phyloP scores from a whole-genome alignment of 2,329 filamentous ascomycete genomes.

The Ramularia collo-cygni region DNA sequence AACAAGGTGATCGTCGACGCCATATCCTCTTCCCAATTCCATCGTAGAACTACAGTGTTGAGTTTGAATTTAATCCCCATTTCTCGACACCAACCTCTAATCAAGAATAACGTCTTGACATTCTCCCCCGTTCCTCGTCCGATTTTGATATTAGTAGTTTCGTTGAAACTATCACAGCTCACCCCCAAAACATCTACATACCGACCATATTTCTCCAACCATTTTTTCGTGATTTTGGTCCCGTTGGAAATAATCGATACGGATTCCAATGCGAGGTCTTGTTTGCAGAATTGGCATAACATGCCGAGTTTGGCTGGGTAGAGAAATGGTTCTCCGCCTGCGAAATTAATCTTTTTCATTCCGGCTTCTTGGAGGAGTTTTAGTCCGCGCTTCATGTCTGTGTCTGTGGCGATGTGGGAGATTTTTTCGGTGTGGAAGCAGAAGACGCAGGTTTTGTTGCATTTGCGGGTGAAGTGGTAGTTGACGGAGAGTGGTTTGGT shows the following conservation, averaged over 20 bases:
- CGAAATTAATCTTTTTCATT: slow-evolving; percentile 52
- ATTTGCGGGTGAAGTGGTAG: slow-evolving; percentile 42
- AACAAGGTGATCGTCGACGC: slow-evolving; percentile 31
- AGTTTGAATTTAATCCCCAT: slow-evolving; percentile 50
- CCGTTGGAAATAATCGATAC: slow-evolving; percentile 51
- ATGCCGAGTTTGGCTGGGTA: slow-evolving; percentile 40
- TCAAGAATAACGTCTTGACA: slow-evolving; percentile 7
- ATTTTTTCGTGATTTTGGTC: slow-evolving; percentile 40
- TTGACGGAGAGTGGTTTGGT: slow-evolving; percentile 39
- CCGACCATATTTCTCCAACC: slow-evolving; percentile 36
- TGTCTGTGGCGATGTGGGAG: slow-evolving; percentile 36
- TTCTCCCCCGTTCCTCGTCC: slow-evolving; percentile 36
- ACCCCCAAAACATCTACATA: slow-evolving; percentile 50
- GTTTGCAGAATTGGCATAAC: slow-evolving; percentile 44
- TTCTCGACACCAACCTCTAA: slow-evolving; percentile 37
- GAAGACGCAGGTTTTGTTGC: slow-evolving; percentile 47
- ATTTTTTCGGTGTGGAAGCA: slow-evolving; percentile 52
- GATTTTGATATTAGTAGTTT: slow-evolving; percentile 45
- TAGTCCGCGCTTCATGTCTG: slow-evolving; percentile 40
- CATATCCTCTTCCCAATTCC: slow-evolving; percentile 45
- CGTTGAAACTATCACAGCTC: slow-evolving; percentile 49
- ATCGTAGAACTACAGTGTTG: slow-evolving; percentile 48
- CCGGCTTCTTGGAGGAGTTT: slow-evolving; percentile 43
- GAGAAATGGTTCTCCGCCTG: slow-evolving; percentile 50
- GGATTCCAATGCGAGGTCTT: slow-evolving; percentile 42